Evolutionary conservation across 2,329 filamentous ascomycete species (phyloP).

Genomic region (Penicillium occitanis): DNA sequence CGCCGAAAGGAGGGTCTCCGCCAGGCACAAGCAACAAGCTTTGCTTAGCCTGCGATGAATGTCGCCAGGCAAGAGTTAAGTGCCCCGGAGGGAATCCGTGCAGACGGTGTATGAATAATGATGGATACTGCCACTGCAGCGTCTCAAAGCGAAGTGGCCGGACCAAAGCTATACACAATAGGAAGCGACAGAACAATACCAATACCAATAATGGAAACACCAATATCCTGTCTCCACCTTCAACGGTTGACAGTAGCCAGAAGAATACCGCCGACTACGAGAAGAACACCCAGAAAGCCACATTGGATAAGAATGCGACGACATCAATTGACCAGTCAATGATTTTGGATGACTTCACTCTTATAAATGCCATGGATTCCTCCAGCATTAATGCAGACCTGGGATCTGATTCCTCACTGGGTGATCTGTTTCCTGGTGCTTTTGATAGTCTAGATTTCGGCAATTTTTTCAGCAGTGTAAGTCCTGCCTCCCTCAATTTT

Average conservation of each 20-base stretch:
- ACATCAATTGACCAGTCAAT: background rate
- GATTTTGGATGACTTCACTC: background rate
- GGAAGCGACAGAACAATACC: background rate
- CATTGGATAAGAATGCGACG: background rate
- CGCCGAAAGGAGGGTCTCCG: no score
- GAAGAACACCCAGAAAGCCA: background rate
- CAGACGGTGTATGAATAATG: background rate
- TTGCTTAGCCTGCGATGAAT: background rate
- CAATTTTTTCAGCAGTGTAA: background rate
- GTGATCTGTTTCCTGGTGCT: background rate
- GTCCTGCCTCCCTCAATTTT: background rate
- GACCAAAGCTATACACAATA: background rate
- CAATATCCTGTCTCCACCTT: background rate
- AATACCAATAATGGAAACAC: background rate
- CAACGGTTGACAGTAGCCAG: background rate
- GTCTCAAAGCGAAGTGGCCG: background rate
- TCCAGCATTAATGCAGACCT: background rate
- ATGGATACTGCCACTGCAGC: background rate
- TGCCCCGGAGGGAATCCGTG: background rate
- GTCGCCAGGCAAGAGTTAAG: background rate
- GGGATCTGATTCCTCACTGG: background rate
- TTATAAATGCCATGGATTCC: background rate
- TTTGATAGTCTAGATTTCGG: background rate
- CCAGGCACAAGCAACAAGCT: background rate
- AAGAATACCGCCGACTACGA: background rate